phyloP scores from a whole-genome alignment of 345 rosid species.

The Cardamine chenopodiifolia region DNA sequence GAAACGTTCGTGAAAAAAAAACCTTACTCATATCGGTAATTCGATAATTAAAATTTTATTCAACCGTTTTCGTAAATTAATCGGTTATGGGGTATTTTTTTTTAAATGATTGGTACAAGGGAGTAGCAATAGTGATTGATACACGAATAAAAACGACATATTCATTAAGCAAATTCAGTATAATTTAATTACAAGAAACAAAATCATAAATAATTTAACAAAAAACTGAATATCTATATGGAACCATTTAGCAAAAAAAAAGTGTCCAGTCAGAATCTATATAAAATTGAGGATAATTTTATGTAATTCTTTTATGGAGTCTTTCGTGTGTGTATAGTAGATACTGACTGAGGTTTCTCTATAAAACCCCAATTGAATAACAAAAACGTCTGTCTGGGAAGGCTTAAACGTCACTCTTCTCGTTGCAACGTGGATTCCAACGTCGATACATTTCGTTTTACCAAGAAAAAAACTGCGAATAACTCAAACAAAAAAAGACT shows the following conservation, averaged over 20 bases:
- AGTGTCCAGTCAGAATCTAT: background rate
- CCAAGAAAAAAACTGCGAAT: slow-evolving; percentile 1
- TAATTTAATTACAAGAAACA: background rate
- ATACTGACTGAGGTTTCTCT: background rate
- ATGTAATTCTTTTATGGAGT: background rate
- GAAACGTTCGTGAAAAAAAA: too few relatives aligned
- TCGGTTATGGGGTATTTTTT: background rate
- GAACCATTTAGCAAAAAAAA: background rate
- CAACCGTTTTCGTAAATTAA: background rate
- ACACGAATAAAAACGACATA: background rate
- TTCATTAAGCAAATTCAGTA: background rate
- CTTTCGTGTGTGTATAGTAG: background rate
- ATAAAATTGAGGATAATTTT: background rate
- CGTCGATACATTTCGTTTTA: slow-evolving; percentile 28
- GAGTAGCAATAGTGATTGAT: background rate
- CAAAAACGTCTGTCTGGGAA: slow-evolving; percentile 31
- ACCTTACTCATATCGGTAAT: background rate
- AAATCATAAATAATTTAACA: background rate
- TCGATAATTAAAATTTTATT: background rate
- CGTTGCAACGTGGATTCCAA: slow-evolving; percentile 34
- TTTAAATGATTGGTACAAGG: background rate
- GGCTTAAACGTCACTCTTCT: slow-evolving; percentile 42
- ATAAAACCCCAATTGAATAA: background rate
- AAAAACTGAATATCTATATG: too few relatives aligned
- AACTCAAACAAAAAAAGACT: slow-evolving; percentile 28